A percentile compares a stretch with the other conserved stretches of the same genome.
Evolutionary conservation across 805 yeast genomes (phyloP).

Genomic region (Torulaspora maleeae): DNA sequence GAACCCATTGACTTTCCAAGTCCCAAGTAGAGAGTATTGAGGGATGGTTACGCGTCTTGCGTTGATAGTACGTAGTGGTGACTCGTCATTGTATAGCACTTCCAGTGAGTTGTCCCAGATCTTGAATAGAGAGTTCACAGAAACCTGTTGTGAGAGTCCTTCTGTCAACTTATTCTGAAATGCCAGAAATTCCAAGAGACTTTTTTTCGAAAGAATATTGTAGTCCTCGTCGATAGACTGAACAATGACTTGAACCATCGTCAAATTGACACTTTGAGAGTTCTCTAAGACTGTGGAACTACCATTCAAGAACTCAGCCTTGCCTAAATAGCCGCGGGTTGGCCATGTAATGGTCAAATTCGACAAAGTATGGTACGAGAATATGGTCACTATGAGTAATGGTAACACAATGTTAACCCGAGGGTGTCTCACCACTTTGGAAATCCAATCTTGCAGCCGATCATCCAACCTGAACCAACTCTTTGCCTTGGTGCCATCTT

Average conservation of each 20-base stretch:
- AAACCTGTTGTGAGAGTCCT: slow-evolving; percentile 15
- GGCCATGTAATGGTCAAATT: slow-evolving; percentile 8
- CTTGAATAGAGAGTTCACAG: slow-evolving; percentile 41
- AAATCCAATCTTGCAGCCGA: slow-evolving; percentile 6
- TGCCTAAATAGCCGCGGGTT: slow-evolving; percentile 21
- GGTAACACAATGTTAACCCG: slow-evolving; percentile 44
- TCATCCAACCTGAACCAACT: not conserved
- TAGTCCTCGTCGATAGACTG: slow-evolving; percentile 12
- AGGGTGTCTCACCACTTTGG: slow-evolving; percentile 8
- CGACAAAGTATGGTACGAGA: slow-evolving; percentile 46
- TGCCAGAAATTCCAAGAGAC: slow-evolving; percentile 34
- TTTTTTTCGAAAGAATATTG: slow-evolving; percentile 36
- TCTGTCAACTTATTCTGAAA: slow-evolving; percentile 35
- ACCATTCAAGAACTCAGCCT: slow-evolving; percentile 18
- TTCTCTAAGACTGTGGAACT: slow-evolving; percentile 3
- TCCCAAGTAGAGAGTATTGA: slow-evolving; percentile 36
- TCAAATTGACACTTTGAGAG: slow-evolving; percentile 30
- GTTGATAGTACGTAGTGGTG: slow-evolving; percentile 41
- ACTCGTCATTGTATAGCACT: slow-evolving; percentile 32
- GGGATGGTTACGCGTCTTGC: slow-evolving; percentile 21
- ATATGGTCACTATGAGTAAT: slow-evolving; percentile 41
- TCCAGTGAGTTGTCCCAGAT: slow-evolving; percentile 40
- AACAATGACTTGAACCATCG: slow-evolving; percentile 24
- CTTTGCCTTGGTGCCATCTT: not conserved
- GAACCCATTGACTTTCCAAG: slow-evolving; percentile 42